A percentile compares a stretch with the other conserved stretches of the same genome.
Evolutionary conservation across 306 rosid genomes (phyloP).

Genomic region (Castanea mollissima): DNA sequence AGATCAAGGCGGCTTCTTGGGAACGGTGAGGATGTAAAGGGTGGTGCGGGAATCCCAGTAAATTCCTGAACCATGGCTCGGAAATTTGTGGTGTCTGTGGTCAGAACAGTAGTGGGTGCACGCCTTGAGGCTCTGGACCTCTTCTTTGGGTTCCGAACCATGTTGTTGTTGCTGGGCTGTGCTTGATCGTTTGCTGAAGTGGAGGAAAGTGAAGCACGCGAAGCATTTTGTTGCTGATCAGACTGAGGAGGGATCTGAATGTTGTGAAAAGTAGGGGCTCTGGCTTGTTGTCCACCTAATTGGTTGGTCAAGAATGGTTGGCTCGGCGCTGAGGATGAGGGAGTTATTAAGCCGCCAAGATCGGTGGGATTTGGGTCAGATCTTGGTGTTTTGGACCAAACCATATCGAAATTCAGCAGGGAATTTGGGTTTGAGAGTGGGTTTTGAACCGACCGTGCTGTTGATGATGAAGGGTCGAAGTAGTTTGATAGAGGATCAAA

Average conservation of each 20-base stretch:
- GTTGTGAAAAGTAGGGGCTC: conserved; percentile 27
- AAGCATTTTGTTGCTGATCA: conserved; percentile 11
- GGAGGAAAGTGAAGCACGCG: conserved; percentile 31
- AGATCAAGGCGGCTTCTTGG: conserved; percentile 71
- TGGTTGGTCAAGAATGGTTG: conserved; percentile 44
- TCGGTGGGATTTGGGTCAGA: conserved; percentile 50
- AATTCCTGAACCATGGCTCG: conserved; percentile 99
- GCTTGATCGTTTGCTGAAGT: conserved; percentile 25
- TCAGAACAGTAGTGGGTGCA: conserved; percentile 90
- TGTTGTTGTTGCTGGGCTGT: conserved; percentile 14
- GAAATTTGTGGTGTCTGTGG: conserved; percentile 89
- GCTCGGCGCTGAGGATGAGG: conserved; percentile 19
- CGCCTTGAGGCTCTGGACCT: conserved; percentile 90
- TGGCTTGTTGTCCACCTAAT: conserved; percentile 29
- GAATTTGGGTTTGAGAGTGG: conserved; percentile 34
- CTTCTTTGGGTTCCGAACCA: conserved; percentile 76
- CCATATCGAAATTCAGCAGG: conserved; percentile 44
- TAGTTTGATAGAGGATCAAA: conserved; percentile 58
- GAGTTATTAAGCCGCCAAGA: conserved; percentile 32
- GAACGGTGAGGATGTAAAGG: conserved; percentile 67
- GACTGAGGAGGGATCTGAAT: conserved; percentile 29
- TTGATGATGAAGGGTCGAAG: conserved; percentile 47
- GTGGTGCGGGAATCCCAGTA: conserved; percentile 94
- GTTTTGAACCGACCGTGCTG: not conserved
- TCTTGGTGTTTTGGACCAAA: conserved; percentile 54